These are phyloP conservation scores for Hirschioporus abietinus DNA, from an alignment of 768 basidiomycete species.

Conservation along the genomic window DNA sequence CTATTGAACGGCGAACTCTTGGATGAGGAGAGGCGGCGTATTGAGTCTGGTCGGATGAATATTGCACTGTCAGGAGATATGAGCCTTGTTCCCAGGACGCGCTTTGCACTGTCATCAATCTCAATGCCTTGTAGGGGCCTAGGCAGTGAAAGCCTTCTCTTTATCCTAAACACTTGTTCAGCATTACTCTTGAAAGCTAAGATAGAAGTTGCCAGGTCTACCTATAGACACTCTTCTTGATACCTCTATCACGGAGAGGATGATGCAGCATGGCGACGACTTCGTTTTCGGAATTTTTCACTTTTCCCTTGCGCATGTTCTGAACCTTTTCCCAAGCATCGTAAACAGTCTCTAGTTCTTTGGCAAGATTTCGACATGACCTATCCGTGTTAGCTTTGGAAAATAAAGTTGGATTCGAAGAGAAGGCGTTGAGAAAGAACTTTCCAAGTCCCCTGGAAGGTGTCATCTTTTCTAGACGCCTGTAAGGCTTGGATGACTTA, in stretches of 20 bases:
- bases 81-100: slow-evolving; percentile 41
- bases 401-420: slow-evolving; percentile 36
- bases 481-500: not conserved
- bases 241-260: slow-evolving; percentile 41
- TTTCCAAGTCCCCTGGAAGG: slow-evolving; percentile 22
- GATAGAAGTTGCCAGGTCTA: slow-evolving; percentile 18
- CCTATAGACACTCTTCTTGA: slow-evolving; percentile 39
- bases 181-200: slow-evolving; percentile 6
- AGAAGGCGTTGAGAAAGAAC: slow-evolving; percentile 29
- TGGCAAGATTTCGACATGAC: slow-evolving; percentile 22
- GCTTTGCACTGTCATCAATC: slow-evolving; percentile 24
- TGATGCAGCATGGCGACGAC: slow-evolving; percentile 54
- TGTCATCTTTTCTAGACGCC: not conserved
- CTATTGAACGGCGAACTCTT: slow-evolving; percentile 42
- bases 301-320: slow-evolving; percentile 38
- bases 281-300: slow-evolving; percentile 50
- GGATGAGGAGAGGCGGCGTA: slow-evolving; percentile 38
- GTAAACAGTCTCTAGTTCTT: slow-evolving; percentile 36
- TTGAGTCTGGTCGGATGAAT: slow-evolving; percentile 35
- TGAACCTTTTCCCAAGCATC: slow-evolving; percentile 40
- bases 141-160: slow-evolving; percentile 43
- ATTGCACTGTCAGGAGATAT: slow-evolving; percentile 46
- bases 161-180: slow-evolving; percentile 29
- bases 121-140: slow-evolving; percentile 31
- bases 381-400: slow-evolving; percentile 19